A percentile compares a stretch with the other conserved stretches of the same genome.
Evolutionary conservation across 2,329 filamentous ascomycete species (phyloP).

Genomic region (Pestalotiopsis sp.): DNA sequence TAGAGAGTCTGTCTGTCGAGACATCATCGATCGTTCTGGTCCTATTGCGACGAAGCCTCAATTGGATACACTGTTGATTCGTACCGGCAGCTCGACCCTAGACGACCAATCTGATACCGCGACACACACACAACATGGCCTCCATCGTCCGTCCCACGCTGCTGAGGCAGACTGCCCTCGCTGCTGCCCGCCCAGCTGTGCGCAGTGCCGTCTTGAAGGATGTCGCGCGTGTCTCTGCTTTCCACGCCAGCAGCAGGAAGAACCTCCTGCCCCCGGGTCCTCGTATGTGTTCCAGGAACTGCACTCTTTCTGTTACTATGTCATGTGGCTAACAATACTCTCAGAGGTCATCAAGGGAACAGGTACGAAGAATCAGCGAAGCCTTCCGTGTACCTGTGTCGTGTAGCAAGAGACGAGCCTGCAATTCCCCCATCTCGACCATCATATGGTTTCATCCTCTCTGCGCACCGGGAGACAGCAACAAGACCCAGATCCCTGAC

Average conservation of each 20-base stretch:
- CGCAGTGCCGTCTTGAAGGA: slow-evolving; percentile 34
- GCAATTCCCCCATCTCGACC: neutral
- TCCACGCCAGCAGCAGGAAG: slow-evolving; percentile 81
- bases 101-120: neutral
- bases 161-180: slow-evolving; percentile 55
- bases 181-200: slow-evolving; percentile 37
- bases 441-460: neutral
- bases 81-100: neutral
- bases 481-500: neutral
- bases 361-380: slow-evolving; percentile 52
- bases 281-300: slow-evolving; percentile 60
- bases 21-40: slow-evolving; percentile 2
- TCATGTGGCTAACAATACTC: slow-evolving; percentile 43
- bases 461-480: neutral
- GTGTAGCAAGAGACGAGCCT: too few species aligned
- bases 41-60: neutral
- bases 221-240: slow-evolving; percentile 68
- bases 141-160: slow-evolving; percentile 58
- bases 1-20: neutral
- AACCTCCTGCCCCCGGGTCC: slow-evolving; percentile 81
- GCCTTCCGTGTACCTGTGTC: too few species aligned
- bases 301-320: neutral
- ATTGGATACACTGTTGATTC: slow-evolving; percentile 12
- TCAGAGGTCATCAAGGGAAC: slow-evolving; percentile 76
- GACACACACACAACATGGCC: slow-evolving; percentile 45